Percentiles rank a stretch among this genome's conserved stretches.
These are phyloP conservation scores for Malassezia yamatoensis DNA, from an alignment of 1,284 basidiomycete species.

Conservation along the genomic window DNA sequence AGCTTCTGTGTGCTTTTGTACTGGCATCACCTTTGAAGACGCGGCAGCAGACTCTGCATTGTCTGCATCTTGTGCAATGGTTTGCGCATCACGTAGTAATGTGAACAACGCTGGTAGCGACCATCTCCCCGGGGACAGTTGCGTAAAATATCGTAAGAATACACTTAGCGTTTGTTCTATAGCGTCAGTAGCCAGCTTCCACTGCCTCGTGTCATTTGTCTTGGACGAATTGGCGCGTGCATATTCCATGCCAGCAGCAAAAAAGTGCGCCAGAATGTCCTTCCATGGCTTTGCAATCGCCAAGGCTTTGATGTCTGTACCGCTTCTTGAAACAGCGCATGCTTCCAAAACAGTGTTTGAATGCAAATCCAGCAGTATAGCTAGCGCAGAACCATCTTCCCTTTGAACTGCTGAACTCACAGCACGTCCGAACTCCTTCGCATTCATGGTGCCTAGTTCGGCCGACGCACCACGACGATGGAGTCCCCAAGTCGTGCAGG, in stretches of 20 bases:
- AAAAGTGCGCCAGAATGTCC: slow-evolving; percentile 29
- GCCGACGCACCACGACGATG: slow-evolving; percentile 1
- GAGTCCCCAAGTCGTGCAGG: not conserved
- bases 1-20: slow-evolving; percentile 64
- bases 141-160: slow-evolving; percentile 30
- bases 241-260: slow-evolving; percentile 21
- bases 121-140: slow-evolving; percentile 33
- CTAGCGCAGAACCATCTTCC: slow-evolving; percentile 23
- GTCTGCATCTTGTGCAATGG: slow-evolving; percentile 33
- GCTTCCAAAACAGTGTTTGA: not conserved
- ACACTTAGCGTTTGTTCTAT: slow-evolving; percentile 24
- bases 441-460: not conserved
- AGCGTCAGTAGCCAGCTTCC: slow-evolving; percentile 27
- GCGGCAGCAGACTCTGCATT: slow-evolving; percentile 13
- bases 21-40: not conserved
- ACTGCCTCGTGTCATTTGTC: slow-evolving; percentile 10
- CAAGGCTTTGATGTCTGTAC: slow-evolving; percentile 8
- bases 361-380: slow-evolving; percentile 26
- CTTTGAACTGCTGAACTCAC: not conserved
- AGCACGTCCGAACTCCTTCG: not conserved
- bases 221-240: slow-evolving; percentile 1
- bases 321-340: no score
- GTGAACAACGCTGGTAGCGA: slow-evolving; percentile 29
- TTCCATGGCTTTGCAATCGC: slow-evolving; percentile 23
- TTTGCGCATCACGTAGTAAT: slow-evolving; percentile 31